These are phyloP conservation scores for Pseudoturritis turrita DNA, from an alignment of 345 rosid species.

Conservation along the genomic window DNA sequence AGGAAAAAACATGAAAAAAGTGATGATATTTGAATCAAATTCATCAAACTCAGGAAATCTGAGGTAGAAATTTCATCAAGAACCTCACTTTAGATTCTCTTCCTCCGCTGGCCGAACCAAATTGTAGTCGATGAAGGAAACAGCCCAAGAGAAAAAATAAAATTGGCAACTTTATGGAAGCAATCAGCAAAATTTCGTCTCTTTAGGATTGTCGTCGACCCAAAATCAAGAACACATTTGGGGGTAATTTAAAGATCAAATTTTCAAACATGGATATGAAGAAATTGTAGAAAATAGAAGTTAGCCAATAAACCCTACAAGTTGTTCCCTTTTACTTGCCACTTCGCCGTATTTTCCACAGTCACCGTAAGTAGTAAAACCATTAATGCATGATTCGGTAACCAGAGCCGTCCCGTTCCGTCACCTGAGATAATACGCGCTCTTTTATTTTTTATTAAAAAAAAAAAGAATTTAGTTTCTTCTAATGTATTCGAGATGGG, in stretches of 20 bases:
- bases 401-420: slow-evolving; percentile 2
- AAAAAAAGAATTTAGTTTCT: neutral
- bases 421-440: neutral
- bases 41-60: neutral
- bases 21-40: no score
- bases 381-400: neutral
- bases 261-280: neutral
- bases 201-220: neutral
- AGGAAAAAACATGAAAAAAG: neutral
- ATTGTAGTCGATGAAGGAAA: neutral
- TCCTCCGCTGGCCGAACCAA: neutral
- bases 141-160: neutral
- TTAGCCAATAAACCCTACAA: neutral
- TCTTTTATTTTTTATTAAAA: neutral
- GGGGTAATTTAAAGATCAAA: neutral
- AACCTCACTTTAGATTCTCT: neutral
- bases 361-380: neutral
- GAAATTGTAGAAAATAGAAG: neutral
- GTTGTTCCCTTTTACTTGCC: no score
- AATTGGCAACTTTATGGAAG: neutral
- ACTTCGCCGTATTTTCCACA: neutral
- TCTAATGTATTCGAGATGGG: neutral
- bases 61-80: neutral
- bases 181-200: neutral
- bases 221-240: neutral